phyloP scores from a whole-genome alignment of 805 yeast species.

The Cyberlindnera sargentensis region DNA sequence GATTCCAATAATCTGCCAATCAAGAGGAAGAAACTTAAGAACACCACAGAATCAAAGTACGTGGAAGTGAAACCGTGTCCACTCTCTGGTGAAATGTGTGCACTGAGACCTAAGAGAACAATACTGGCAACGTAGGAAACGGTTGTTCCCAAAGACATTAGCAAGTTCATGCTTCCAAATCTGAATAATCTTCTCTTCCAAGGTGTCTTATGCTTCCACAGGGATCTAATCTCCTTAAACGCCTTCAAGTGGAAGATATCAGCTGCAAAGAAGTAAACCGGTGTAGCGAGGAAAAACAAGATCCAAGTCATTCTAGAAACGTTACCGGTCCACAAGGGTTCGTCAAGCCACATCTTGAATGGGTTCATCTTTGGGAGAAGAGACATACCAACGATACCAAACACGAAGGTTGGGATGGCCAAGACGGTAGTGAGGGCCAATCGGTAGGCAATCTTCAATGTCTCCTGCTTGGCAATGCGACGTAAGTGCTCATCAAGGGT shows the following conservation, averaged over 20 bases:
- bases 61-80: slow-evolving; percentile 48
- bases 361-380: slow-evolving; percentile 35
- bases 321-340: slow-evolving; percentile 57
- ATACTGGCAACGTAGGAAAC: slow-evolving; percentile 67
- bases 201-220: slow-evolving; percentile 51
- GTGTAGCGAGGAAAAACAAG: slow-evolving; percentile 57
- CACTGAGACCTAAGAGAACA: slow-evolving; percentile 42
- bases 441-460: slow-evolving; percentile 37
- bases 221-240: slow-evolving; percentile 43
- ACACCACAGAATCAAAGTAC: slow-evolving; percentile 75
- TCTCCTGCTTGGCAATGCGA: slow-evolving; percentile 41
- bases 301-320: slow-evolving; percentile 61
- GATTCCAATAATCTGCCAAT: slow-evolving; percentile 67
- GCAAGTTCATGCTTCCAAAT: slow-evolving; percentile 74
- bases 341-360: slow-evolving; percentile 48
- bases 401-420: slow-evolving; percentile 61
- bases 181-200: slow-evolving; percentile 51
- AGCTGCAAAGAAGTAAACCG: slow-evolving; percentile 69
- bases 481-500: slow-evolving; percentile 60
- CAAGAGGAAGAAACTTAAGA: slow-evolving; percentile 61
- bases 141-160: slow-evolving; percentile 67
- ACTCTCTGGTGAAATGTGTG: slow-evolving; percentile 19
- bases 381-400: slow-evolving; percentile 68
- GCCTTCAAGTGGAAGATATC: slow-evolving; percentile 69
- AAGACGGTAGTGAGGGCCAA: slow-evolving; percentile 42